Evolutionary conservation across 2,329 filamentous ascomycete genomes (phyloP).

Genomic region (Fusarium kyushuense): DNA sequence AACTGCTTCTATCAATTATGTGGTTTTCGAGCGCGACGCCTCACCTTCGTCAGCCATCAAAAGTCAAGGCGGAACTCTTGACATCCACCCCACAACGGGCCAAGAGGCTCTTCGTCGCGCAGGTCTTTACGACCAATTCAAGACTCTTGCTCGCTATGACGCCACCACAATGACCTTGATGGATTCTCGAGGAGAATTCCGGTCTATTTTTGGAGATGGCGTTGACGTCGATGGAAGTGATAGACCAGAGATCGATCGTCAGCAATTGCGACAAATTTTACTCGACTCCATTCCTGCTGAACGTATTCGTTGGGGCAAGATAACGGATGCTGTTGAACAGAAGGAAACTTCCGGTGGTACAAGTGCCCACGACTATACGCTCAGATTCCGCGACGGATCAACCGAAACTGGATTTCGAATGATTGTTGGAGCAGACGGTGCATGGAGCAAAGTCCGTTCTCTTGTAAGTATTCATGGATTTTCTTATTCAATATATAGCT

Average conservation of each 20-base stretch:
- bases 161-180: conserved; percentile 7
- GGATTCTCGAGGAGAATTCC: neutral
- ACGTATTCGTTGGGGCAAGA: conserved; percentile 9
- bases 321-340: neutral
- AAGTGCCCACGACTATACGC: neutral
- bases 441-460: conserved; percentile 8
- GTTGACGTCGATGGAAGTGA: neutral
- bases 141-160: conserved; percentile 3
- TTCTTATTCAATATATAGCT: rapidly evolving
- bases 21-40: conserved; percentile 1
- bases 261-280: neutral
- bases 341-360: rapidly evolving
- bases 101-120: conserved; percentile 10
- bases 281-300: neutral
- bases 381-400: conserved; percentile 9
- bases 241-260: conserved; percentile 14
- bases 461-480: neutral
- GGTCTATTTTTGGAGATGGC: neutral
- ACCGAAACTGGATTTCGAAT: conserved; percentile 4
- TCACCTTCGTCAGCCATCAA: neutral
- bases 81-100: neutral
- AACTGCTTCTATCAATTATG: neutral
- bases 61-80: conserved; percentile 5
- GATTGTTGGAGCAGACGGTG: conserved; percentile 10
- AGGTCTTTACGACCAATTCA: neutral